A percentile compares a stretch with the other conserved stretches of the same genome.
These are phyloP conservation scores for Penicillium fuscoglaucum DNA, from an alignment of 2,329 filamentous ascomycete species.

Conservation along the genomic window DNA sequence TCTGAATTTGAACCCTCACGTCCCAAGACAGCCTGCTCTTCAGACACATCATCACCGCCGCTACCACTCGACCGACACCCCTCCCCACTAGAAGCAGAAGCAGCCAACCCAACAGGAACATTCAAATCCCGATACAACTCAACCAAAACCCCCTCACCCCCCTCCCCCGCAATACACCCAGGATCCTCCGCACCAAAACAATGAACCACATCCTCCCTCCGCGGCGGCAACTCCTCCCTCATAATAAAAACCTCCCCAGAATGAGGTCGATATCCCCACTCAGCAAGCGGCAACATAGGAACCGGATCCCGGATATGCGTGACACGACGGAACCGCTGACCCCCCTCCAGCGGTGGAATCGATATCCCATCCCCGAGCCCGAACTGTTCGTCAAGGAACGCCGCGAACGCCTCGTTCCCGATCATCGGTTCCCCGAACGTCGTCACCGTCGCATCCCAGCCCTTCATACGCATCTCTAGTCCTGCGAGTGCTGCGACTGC, in stretches of 20 bases:
- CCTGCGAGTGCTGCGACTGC: slow-evolving; percentile 86
- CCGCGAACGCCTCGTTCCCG: slow-evolving; percentile 55
- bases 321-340: slow-evolving; percentile 65
- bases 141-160: slow-evolving; percentile 7
- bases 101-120: slow-evolving; percentile 5
- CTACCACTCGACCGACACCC: background rate
- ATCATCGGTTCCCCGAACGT: slow-evolving; percentile 86
- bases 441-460: slow-evolving; percentile 74
- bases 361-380: slow-evolving; percentile 29
- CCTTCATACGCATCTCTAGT: slow-evolving; percentile 75
- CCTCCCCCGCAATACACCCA: slow-evolving; percentile 67
- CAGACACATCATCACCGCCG: background rate
- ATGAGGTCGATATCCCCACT: slow-evolving; percentile 87
- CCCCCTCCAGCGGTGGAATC: slow-evolving; percentile 8
- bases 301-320: slow-evolving; percentile 88
- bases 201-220: slow-evolving; percentile 64
- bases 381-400: slow-evolving; percentile 58
- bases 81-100: background rate
- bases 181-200: slow-evolving; percentile 73
- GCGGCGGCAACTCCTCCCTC: slow-evolving; percentile 68
- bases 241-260: slow-evolving; percentile 84
- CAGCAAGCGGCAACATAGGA: slow-evolving; percentile 76
- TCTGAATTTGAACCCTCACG: slow-evolving; percentile 10
- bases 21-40: slow-evolving; percentile 27
- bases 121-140: slow-evolving; percentile 13